A percentile compares a stretch with the other conserved stretches of the same genome.
Evolutionary conservation across 352 stramenopile genomes (phyloP).

Genomic region (Phytophthora uliginosa): DNA sequence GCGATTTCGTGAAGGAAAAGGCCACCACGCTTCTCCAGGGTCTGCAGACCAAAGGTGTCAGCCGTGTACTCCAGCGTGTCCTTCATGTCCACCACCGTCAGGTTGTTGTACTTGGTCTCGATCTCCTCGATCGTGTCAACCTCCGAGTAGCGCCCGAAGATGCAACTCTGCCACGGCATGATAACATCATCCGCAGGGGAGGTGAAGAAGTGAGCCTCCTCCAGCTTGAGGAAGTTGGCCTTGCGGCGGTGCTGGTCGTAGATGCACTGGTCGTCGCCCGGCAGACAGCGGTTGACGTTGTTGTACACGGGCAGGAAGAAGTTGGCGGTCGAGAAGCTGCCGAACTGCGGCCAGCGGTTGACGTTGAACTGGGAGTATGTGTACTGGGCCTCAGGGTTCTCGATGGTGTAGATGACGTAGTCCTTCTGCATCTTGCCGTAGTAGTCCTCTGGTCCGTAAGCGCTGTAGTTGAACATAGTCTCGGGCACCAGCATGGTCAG

Average conservation of each 20-base stretch:
- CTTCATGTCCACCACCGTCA: constrained; percentile 43
- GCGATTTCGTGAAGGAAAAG: constrained; percentile 39
- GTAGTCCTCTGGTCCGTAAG: constrained; percentile 26
- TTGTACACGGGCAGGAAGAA: constrained; percentile 26
- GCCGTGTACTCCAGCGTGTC: constrained; percentile 45
- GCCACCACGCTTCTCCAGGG: constrained; percentile 38
- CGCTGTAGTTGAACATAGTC: constrained; percentile 35
- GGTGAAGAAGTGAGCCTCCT: constrained; percentile 48
- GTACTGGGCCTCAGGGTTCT: constrained; percentile 38
- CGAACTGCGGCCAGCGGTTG: constrained; percentile 6
- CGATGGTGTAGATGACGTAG: constrained; percentile 41
- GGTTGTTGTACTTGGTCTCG: constrained; percentile 34
- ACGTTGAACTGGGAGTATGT: constrained; percentile 46
- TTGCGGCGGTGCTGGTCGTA: constrained; percentile 37
- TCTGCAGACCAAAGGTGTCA: constrained; percentile 49
- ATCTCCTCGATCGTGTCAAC: constrained; percentile 40
- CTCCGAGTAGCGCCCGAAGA: constrained; percentile 50
- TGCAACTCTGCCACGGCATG: constrained; percentile 46
- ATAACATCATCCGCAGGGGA: constrained; percentile 43
- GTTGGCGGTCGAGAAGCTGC: constrained; percentile 5
- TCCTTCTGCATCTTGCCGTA: constrained; percentile 51
- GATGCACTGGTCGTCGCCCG: constrained; percentile 10
- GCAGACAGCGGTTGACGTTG: constrained; percentile 15
- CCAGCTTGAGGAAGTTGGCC: constrained; percentile 47
- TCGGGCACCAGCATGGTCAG: constrained; percentile 24